Percentiles rank a stretch among this genome's conserved stretches.
Evolutionary conservation across 129 eudicot genomes (phyloP).

Genomic region (Flaveria linearis): DNA sequence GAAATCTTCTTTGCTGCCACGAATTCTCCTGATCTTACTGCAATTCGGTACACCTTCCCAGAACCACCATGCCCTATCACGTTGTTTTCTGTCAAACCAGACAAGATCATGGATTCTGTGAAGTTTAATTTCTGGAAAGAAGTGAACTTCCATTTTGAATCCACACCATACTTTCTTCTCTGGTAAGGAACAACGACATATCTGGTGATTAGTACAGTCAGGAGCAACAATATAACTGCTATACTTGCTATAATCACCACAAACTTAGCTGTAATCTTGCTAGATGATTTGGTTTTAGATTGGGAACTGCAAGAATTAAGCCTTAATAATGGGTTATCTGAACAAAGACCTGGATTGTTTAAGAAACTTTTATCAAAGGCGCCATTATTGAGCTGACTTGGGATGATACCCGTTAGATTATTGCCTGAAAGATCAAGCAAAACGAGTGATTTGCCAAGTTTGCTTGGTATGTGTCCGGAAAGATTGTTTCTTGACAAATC

Average conservation of each 20-base stretch:
- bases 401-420: conserved; percentile 60
- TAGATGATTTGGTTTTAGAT: conserved; percentile 28
- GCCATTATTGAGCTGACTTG: conserved; percentile 45
- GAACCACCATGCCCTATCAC: conserved; percentile 86
- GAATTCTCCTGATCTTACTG: conserved; percentile 44
- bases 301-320: conserved; percentile 44
- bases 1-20: conserved; percentile 84
- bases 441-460: conserved; percentile 42
- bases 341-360: conserved; percentile 61
- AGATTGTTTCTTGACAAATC: conserved; percentile 66
- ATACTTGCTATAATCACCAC: conserved; percentile 44
- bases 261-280: conserved; percentile 36
- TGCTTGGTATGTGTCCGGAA: conserved; percentile 64
- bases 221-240: conserved; percentile 42
- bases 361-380: conserved; percentile 57
- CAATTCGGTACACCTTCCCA: conserved; percentile 69
- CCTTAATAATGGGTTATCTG: conserved; percentile 43
- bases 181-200: conserved; percentile 32
- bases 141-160: conserved; percentile 60
- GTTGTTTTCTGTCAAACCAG: conserved; percentile 60
- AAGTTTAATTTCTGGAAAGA: conserved; percentile 70
- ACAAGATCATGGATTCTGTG: conserved; percentile 58
- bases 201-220: conserved; percentile 30
- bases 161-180: conserved; percentile 37
- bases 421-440: conserved; percentile 69